Percentiles rank a stretch among this genome's conserved stretches.
Evolutionary conservation across 1,284 basidiomycete genomes (phyloP).

Genomic region (Fomes fomentarius): DNA sequence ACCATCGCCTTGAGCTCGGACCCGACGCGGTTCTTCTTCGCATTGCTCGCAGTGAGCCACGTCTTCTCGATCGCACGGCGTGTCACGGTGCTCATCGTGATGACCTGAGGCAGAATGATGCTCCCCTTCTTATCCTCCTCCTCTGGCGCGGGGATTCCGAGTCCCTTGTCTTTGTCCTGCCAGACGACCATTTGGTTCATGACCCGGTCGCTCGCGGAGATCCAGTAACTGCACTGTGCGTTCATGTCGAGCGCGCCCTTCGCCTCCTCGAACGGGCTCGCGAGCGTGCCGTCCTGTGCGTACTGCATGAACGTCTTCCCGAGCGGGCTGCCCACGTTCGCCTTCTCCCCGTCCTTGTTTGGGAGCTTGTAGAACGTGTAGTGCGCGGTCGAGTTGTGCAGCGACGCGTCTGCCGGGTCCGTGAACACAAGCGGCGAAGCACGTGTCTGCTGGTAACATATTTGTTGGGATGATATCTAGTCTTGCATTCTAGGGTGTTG

Average conservation of each 20-base stretch:
- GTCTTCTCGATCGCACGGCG: constrained; percentile 97
- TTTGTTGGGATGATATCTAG: too few relatives aligned
- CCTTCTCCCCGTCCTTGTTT: constrained; percentile 92
- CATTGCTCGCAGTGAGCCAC: constrained; percentile 98
- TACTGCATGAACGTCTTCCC: constrained; percentile 90
- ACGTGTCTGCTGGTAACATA: too few relatives aligned
- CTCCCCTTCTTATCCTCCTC: constrained; percentile 68
- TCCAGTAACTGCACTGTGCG: constrained; percentile 97
- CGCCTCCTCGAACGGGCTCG: constrained; percentile 79
- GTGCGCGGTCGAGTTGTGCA: constrained; percentile 49
- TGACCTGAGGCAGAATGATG: constrained; percentile 94
- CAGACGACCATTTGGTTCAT: constrained; percentile 94
- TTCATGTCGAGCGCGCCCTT: constrained; percentile 91
- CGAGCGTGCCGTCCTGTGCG: constrained; percentile 84
- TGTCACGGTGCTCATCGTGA: constrained; percentile 98
- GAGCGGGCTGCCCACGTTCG: constrained; percentile 93
- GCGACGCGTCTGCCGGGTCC: constrained; percentile 59
- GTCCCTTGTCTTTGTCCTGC: constrained; percentile 56
- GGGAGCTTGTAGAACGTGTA: constrained; percentile 90
- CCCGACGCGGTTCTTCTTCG: constrained; percentile 96
- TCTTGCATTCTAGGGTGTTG: too few relatives aligned
- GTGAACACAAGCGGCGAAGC: constrained; percentile 55
- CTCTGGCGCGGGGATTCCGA: constrained; percentile 33
- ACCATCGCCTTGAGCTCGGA: constrained; percentile 99
- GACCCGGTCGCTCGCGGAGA: constrained; percentile 91